Evolutionary conservation across 2,329 filamentous ascomycete species (phyloP), one percentile per base, ranked within the genome.

Genomic region (Alternaria gaisen): DNA sequence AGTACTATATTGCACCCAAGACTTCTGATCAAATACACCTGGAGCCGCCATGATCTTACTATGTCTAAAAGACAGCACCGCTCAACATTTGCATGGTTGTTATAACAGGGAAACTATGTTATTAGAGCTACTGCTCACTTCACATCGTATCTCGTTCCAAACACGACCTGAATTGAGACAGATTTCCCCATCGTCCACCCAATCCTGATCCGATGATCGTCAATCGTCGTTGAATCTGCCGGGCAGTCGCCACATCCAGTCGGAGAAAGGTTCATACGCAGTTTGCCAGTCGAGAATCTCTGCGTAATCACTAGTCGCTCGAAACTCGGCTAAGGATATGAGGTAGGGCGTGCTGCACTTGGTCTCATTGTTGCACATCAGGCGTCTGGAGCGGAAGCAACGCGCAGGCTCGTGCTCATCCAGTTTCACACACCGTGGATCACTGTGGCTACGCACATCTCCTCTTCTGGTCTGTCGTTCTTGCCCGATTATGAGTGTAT

Each of bases 381-480:
- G 18, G n/a, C 26, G 44, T 47, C n/a, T 47, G 12, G n/a, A 30
- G 28, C 44, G 44, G 28, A 47, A 47, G 44, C 44, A 47, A 47
- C 44, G 44, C 11, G 28, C 26, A 30, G 18, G 44, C 44, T 40
- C 38, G 38, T 18, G 20, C n/a, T 20, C n/a, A 11, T 11, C 10
- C 9, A 20, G 20, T 14, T 40, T 40, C 4, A 11, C 10, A 20
- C 1, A 40, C 9, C 7, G 10, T 40, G 3, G n/a, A 14, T 40
- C n/a, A 10, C 20, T 4, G 20, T 40, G 10, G 38, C 9, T 20
- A 20, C 38, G 38, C n/a, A 32, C n/a, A 11, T 47, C 30, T 47
- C 28, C 44, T 20, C 32, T 32, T 47, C 44, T 47, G 28, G 12
- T 16, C 28, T 47, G 44, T 18, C 18, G 30, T 47, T 47, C 44